Base-by-base conservation (phyloP, 106 monocot species). In the Dioscorea alata region DNA sequence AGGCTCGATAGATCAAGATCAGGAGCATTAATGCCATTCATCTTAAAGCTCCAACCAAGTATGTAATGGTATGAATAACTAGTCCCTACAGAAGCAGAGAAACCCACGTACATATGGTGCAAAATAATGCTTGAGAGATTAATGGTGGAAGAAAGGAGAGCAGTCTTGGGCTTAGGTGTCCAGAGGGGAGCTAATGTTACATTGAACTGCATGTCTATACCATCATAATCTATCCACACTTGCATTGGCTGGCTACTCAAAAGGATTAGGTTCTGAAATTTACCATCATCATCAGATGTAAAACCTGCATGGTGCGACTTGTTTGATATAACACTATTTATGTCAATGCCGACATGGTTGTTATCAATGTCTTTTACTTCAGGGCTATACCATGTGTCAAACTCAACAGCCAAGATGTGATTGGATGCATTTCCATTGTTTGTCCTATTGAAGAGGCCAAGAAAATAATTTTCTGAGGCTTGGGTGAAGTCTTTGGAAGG, bases 41-140 rank as follows among this genome's bases (percentile, higher is more conserved):
- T 23, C 9, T 63, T 69, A 32, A 79, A 73, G 52, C 79, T 79
- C 79, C 79, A 79, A 2, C 68, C 79, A 3, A 79, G 73, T 48
- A 79, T 62, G 42, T 63, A 68, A 31, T 79, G 79, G 22, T 14
- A 57, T 48, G 72, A 34, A 48, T 18, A 24, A 19, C 35, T 25
- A n/a, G 60, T 4, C 19, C 67, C 67, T 13, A 53, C 31, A 0
- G 79, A 61, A 23, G 68, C n/a, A 69, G 68, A 68, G 68, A 79
- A 79, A 13, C 79, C 79, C 3, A 69, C 61, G 31, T 62, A 73
- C 73, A 73, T 79, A 15, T n/a, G 20, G 13, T 79, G 68, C 17
- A 63, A 32, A 12, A 79, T 18, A 18, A 73, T 18, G 22, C 54
- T 57, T 42, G 73, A 68, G 16, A 79, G 79, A 67, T 79, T 62